These are phyloP conservation scores for Arachis hypogaea DNA, from an alignment of 306 rosid species.

Conservation along the genomic window DNA sequence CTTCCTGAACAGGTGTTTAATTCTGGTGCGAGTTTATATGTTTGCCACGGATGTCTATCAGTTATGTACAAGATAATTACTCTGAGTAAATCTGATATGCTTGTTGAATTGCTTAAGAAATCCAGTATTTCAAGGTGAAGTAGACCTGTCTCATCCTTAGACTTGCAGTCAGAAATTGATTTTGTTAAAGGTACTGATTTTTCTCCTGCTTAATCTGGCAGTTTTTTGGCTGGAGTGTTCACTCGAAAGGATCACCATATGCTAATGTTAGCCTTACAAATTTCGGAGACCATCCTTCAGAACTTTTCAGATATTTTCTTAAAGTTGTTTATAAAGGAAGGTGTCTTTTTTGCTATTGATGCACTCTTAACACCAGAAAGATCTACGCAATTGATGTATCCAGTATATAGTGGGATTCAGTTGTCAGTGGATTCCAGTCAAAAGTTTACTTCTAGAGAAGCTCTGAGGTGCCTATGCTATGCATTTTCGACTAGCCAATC, in stretches of 20 bases:
- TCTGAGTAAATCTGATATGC: conserved; percentile 78
- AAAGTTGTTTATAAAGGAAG: conserved; percentile 85
- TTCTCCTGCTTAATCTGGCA: conserved; percentile 50
- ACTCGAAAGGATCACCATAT: conserved; percentile 93
- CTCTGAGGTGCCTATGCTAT: conserved; percentile 74
- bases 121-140: conserved; percentile 86
- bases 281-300: conserved; percentile 79
- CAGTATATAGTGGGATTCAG: conserved; percentile 57
- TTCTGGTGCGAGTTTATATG: conserved; percentile 89
- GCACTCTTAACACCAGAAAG: conserved; percentile 71
- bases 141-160: conserved; percentile 28
- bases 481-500: conserved; percentile 67
- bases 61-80: conserved; percentile 74
- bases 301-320: conserved; percentile 72
- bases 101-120: conserved; percentile 72
- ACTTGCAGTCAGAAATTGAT: conserved; percentile 33
- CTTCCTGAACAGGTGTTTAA: conserved; percentile 66
- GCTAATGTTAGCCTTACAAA: conserved; percentile 72
- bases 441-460: conserved; percentile 63
- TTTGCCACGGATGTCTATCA: conserved; percentile 84
- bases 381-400: conserved; percentile 62
- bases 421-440: conserved; percentile 57
- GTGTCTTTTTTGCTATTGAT: conserved; percentile 86
- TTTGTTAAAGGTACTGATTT: conserved; percentile 43
- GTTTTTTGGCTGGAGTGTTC: conserved; percentile 92